Evolutionary conservation across 2,329 filamentous ascomycete species (phyloP).

Genomic region (Graphilbum sp.): DNA sequence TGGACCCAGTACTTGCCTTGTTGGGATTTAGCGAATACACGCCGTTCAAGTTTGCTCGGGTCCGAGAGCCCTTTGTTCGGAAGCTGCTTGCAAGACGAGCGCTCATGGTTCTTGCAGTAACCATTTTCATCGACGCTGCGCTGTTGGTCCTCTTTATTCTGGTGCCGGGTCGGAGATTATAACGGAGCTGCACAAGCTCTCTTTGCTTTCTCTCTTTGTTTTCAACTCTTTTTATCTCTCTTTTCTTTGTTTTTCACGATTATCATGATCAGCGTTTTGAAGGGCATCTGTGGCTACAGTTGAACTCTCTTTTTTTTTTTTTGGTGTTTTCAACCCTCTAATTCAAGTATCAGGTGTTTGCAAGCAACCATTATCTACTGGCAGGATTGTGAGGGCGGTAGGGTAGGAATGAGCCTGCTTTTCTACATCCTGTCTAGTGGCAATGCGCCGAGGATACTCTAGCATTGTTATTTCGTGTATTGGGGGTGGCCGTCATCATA

Average conservation of each 20-base stretch:
- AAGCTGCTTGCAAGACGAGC: slow-evolving; percentile 73
- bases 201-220: not conserved
- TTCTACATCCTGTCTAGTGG: too few relatives aligned
- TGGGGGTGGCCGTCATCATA: too few relatives aligned
- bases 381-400: too few relatives aligned
- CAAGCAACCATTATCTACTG: too few relatives aligned
- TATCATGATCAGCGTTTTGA: not conserved
- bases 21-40: slow-evolving; percentile 93
- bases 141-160: slow-evolving; percentile 84
- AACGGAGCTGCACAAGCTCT: slow-evolving; percentile 9
- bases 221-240: not conserved
- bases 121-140: slow-evolving; percentile 61
- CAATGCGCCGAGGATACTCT: too few relatives aligned
- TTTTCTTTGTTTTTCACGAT: not conserved
- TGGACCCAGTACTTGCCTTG: slow-evolving; percentile 81
- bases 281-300: not conserved
- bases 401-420: too few relatives aligned
- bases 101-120: slow-evolving; percentile 62
- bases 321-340: not conserved
- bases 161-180: slow-evolving; percentile 76
- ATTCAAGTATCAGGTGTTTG: slow-evolving; percentile 4
- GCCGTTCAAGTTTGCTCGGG: slow-evolving; percentile 75
- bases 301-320: not conserved
- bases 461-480: too few relatives aligned
- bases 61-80: slow-evolving; percentile 82